Conservation (phyloP, 2,329 filamentous ascomycete species). For the Cordyceps tenuipes region DNA sequence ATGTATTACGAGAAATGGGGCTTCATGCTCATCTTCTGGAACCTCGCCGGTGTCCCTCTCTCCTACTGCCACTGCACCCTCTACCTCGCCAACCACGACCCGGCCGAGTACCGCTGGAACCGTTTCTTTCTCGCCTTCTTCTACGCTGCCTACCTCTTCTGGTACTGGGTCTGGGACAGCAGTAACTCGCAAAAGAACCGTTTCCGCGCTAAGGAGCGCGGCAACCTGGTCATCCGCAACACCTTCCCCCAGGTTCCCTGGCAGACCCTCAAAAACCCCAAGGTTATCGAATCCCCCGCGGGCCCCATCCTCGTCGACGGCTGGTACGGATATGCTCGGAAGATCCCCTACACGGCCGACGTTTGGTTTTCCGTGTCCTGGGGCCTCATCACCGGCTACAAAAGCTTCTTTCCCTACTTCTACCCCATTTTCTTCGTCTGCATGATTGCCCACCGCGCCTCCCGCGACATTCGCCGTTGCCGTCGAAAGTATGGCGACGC, state of each 20-base stretch:
- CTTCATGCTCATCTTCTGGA: slow-evolving; percentile 98
- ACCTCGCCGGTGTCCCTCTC: slow-evolving; percentile 81
- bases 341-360: slow-evolving; percentile 44
- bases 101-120: slow-evolving; percentile 70
- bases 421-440: slow-evolving; percentile 73
- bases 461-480: slow-evolving; percentile 69
- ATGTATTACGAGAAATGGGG: slow-evolving; percentile 98
- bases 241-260: slow-evolving; percentile 89
- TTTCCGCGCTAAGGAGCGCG: slow-evolving; percentile 73
- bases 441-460: slow-evolving; percentile 76
- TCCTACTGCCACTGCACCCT: slow-evolving; percentile 92
- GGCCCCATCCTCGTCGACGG: slow-evolving; percentile 76
- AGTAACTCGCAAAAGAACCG: slow-evolving; percentile 91
- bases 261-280: slow-evolving; percentile 42
- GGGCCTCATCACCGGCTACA: slow-evolving; percentile 44
- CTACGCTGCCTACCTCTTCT: slow-evolving; percentile 65
- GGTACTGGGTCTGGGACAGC: slow-evolving; percentile 90
- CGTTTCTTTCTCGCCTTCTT: slow-evolving; percentile 56
- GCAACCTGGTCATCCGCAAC: slow-evolving; percentile 60
- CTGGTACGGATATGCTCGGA: slow-evolving; percentile 72
- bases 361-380: slow-evolving; percentile 41
- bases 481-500: slow-evolving; percentile 72
- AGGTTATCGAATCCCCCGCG: slow-evolving; percentile 55
- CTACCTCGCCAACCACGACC: slow-evolving; percentile 77
- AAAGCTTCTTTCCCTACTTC: slow-evolving; percentile 82